A percentile compares a stretch with the other conserved stretches of the same genome.
Conservation (phyloP, 352 stramenopile species). For the Phytophthora lateralis region DNA sequence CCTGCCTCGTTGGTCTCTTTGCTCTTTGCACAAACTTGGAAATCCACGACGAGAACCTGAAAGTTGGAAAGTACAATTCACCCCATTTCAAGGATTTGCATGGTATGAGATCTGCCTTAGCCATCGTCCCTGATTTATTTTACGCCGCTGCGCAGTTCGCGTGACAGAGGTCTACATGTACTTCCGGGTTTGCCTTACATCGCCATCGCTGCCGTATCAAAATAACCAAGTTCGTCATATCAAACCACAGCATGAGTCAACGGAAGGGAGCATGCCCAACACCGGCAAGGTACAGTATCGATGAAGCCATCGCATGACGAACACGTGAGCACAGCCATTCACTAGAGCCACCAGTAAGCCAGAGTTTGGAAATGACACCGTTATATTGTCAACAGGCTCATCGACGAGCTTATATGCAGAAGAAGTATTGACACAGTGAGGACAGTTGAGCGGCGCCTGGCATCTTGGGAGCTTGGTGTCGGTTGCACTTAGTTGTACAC, state of each 20-base stretch:
- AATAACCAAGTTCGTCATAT: too few relatives aligned
- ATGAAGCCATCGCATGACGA: not conserved
- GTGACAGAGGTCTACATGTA: not conserved
- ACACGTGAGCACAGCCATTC: not conserved
- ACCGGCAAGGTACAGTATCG: not conserved
- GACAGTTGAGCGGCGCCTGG: too few relatives aligned
- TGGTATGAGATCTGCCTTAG: not conserved
- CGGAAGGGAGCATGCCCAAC: not conserved
- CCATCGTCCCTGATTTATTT: constrained; percentile 2
- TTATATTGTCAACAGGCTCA: constrained; percentile 19
- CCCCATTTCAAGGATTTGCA: constrained; percentile 7
- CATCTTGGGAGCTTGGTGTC: too few relatives aligned
- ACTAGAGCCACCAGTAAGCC: not conserved
- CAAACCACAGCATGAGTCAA: too few relatives aligned
- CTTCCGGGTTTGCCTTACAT: too few relatives aligned
- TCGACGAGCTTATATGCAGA: constrained; percentile 19
- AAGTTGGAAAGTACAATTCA: constrained; percentile 1
- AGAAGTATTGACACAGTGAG: constrained; percentile 5
- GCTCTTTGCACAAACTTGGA: not conserved
- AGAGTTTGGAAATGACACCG: not conserved
- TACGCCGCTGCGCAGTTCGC: not conserved
- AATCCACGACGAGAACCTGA: not conserved
- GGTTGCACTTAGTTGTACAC: constrained; percentile 32
- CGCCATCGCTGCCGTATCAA: too few relatives aligned
- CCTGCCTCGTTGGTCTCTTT: not conserved